Conservation (phyloP, 768 basidiomycete species). For the Aureoboletus auriporus region DNA sequence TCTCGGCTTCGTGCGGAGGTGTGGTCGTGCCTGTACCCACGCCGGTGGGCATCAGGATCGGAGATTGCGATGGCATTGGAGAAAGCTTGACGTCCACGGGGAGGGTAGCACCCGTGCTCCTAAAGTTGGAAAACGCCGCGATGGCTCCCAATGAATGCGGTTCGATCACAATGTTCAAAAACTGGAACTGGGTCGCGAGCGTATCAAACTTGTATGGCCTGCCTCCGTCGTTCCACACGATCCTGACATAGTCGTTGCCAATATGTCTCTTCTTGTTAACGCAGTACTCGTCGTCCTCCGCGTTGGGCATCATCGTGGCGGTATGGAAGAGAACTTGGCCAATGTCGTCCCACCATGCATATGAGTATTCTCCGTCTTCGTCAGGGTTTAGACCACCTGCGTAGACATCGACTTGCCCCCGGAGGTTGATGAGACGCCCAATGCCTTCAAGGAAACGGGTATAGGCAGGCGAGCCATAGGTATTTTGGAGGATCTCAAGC, state of each 20-base stretch:
- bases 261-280: slow-evolving; percentile 93
- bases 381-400: slow-evolving; percentile 89
- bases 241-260: slow-evolving; percentile 94
- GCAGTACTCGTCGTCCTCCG: slow-evolving; percentile 59
- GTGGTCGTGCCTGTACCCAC: slow-evolving; percentile 8
- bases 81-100: slow-evolving; percentile 15
- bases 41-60: slow-evolving; percentile 9
- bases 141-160: slow-evolving; percentile 85
- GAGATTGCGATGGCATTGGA: slow-evolving; percentile 13
- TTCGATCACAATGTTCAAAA: slow-evolving; percentile 95
- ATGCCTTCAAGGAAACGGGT: slow-evolving; percentile 89
- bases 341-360: slow-evolving; percentile 99
- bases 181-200: slow-evolving; percentile 89
- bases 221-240: slow-evolving; percentile 99
- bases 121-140: slow-evolving; percentile 75
- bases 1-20: slow-evolving; percentile 58
- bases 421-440: slow-evolving; percentile 81
- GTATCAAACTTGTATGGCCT: slow-evolving; percentile 86
- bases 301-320: slow-evolving; percentile 94
- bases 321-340: slow-evolving; percentile 93
- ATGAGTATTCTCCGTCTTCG: slow-evolving; percentile 93
- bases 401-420: slow-evolving; percentile 89
- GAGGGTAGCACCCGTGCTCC: slow-evolving; percentile 2
- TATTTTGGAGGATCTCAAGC: slow-evolving; percentile 81
- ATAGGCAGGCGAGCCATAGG: slow-evolving; percentile 92